Conservation (phyloP, 2,329 filamentous ascomycete species). For the Phoma sp. region DNA sequence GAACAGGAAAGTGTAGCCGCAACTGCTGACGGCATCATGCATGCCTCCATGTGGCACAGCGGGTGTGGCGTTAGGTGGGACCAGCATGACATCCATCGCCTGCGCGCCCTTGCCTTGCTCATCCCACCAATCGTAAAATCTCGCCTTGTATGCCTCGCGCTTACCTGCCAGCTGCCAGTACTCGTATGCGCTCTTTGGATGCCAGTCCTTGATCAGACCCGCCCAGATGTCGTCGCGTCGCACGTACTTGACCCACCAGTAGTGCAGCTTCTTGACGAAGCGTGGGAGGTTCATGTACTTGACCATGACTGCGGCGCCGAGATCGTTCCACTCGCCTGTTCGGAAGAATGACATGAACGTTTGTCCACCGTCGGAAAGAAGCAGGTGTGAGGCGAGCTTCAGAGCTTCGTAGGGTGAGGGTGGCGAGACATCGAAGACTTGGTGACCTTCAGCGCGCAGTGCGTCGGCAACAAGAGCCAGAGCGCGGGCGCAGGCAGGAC, state of each 20-base stretch:
- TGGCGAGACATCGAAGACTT: slow-evolving; percentile 69
- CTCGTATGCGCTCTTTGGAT: slow-evolving; percentile 74
- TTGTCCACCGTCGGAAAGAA: slow-evolving; percentile 82
- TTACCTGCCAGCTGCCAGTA: slow-evolving; percentile 81
- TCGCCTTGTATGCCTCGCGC: slow-evolving; percentile 77
- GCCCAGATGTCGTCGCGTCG: slow-evolving; percentile 79
- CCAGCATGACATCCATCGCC: slow-evolving; percentile 75
- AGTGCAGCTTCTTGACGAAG: slow-evolving; percentile 82
- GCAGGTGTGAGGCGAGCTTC: slow-evolving; percentile 75
- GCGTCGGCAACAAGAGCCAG: slow-evolving; percentile 73
- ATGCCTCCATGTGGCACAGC: slow-evolving; percentile 87
- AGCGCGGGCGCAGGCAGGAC: slow-evolving; percentile 81
- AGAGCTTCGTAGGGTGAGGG: slow-evolving; percentile 77
- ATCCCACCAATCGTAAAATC: slow-evolving; percentile 86
- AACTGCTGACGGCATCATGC: slow-evolving; percentile 82
- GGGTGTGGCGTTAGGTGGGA: slow-evolving; percentile 87
- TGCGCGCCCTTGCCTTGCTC: slow-evolving; percentile 49
- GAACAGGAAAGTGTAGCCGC: slow-evolving; percentile 92
- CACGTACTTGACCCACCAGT: slow-evolving; percentile 86
- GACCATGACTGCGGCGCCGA: slow-evolving; percentile 75
- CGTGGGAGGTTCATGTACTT: slow-evolving; percentile 75
- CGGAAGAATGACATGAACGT: slow-evolving; percentile 81
- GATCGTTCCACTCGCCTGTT: slow-evolving; percentile 78
- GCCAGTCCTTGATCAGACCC: slow-evolving; percentile 74
- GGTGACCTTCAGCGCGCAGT: slow-evolving; percentile 74